Evolutionary conservation across 2,329 filamentous ascomycete species (phyloP), one percentile per base, ranked within the genome.

Genomic region (Byssothecium circinans): DNA sequence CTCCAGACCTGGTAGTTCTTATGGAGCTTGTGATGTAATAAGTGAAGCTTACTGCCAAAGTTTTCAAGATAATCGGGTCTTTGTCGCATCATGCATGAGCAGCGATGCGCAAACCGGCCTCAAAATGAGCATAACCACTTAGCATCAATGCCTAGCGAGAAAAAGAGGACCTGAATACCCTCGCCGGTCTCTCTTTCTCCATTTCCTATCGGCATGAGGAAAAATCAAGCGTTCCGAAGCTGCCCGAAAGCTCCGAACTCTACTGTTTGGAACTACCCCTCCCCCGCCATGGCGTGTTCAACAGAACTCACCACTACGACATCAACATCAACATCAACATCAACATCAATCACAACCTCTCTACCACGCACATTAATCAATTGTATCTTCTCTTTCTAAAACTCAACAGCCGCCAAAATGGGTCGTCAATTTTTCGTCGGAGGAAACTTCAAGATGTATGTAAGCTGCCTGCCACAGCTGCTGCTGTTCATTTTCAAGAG

Each of bases 371-470:
- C 47, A 36, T 15, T 30, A 45, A 42, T 41, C 22, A 45, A 39
- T 15, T 34, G 35, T 17, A 27, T 25, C 22, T 48, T 45, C 51
- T 20, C 22, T 47, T 14, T 14, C 29, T 15, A 22, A 30, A 22
- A 14, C 23, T 41, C 25, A 38, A 46, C 47, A n/a, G 47, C 56
- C 54, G 71, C 77, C 82, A 89, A 70, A 68, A 96, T 95, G 91
- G 82, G 86, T 83, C 91, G 91, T 81, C 88, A 91, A 81, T 96
- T 95, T 82, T 95, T 96, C 75, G 89, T 96, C 75, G 91, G 91
- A 76, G 91, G 91, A 73, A 99, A 99, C 87, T 97, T 97, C 81
- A 97, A 99, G 84, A 97, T 97, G 91, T n/a, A n/a, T n/a, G n/a
- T 95, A 79, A 18, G 65, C 60, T 15, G 10, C 15, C 33, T n/a